These are phyloP conservation scores for Saccharomycopsis sp. DNA, from an alignment of 805 yeast species.

Conservation along the genomic window DNA sequence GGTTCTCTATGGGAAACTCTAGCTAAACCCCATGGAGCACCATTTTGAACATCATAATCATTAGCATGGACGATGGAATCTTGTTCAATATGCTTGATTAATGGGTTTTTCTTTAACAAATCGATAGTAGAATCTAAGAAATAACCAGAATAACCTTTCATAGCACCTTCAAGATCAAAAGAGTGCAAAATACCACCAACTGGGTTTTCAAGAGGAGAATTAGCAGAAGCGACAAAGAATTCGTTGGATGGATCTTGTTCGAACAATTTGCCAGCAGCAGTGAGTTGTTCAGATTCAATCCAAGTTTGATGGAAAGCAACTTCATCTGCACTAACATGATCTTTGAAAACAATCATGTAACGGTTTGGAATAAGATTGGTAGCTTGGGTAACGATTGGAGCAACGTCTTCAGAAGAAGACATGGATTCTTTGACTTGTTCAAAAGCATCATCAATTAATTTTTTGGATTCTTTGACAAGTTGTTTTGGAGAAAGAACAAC, in stretches of 20 bases:
- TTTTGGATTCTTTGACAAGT: too few species aligned
- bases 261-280: constrained; percentile 28
- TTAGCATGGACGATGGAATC: constrained; percentile 47
- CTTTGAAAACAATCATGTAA: constrained; percentile 81
- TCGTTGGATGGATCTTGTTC: constrained; percentile 26
- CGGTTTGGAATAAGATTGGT: too few species aligned
- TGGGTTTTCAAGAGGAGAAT: constrained; percentile 19
- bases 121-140: constrained; percentile 70
- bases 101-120: constrained; percentile 55
- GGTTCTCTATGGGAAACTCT: constrained; percentile 56
- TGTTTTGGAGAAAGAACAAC: too few species aligned
- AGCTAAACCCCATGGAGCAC: constrained; percentile 71
- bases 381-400: too few species aligned
- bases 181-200: constrained; percentile 18
- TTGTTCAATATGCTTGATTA: constrained; percentile 54
- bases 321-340: constrained; percentile 41
- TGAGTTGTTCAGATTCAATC: constrained; percentile 45
- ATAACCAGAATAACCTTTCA: constrained; percentile 79
- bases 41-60: constrained; percentile 41
- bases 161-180: constrained; percentile 45
- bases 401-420: too few species aligned
- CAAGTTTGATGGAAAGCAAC: constrained; percentile 57
- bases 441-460: too few species aligned
- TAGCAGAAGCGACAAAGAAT: constrained; percentile 28
- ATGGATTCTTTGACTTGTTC: too few species aligned